phyloP scores from a whole-genome alignment of 768 basidiomycete genomes.

The Zangia roseola region DNA sequence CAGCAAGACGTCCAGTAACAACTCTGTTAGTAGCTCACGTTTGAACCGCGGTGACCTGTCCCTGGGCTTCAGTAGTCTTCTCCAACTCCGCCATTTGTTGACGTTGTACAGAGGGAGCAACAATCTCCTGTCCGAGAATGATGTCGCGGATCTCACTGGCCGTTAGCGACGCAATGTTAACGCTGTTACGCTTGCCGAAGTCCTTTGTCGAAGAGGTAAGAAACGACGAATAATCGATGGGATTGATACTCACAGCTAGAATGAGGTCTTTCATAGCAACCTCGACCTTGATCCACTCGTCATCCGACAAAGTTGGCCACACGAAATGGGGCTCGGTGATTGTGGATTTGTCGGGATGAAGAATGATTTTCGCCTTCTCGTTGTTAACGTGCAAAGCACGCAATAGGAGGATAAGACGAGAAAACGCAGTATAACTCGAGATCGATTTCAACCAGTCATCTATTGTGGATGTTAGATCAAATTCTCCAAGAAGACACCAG shows the following conservation, averaged over 20 bases:
- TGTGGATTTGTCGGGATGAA: conserved; percentile 96
- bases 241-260: conserved; percentile 55
- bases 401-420: conserved; percentile 92
- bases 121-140: conserved; percentile 98
- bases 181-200: conserved; percentile 98
- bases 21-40: conserved; percentile 47
- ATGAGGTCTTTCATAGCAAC: conserved; percentile 98
- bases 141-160: conserved; percentile 97
- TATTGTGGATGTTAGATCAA: conserved; percentile 25
- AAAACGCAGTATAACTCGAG: conserved; percentile 98
- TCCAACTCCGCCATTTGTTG: conserved; percentile 99
- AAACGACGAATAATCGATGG: not conserved
- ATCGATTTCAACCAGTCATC: conserved; percentile 99
- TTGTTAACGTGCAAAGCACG: conserved; percentile 99
- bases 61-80: conserved; percentile 91
- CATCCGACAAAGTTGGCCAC: conserved; percentile 90
- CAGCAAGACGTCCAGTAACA: not conserved
- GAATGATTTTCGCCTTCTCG: conserved; percentile 98
- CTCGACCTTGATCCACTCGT: conserved; percentile 99
- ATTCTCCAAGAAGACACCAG: not conserved
- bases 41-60: conserved; percentile 93
- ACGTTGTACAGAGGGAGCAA: conserved; percentile 90
- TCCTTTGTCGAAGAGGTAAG: conserved; percentile 50
- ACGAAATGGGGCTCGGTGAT: conserved; percentile 98
- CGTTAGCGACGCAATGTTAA: conserved; percentile 96